Percentiles rank a stretch among this genome's conserved stretches.
Evolutionary conservation across 345 rosid species (phyloP).

Genomic region (Euphorbia pulcherrima): DNA sequence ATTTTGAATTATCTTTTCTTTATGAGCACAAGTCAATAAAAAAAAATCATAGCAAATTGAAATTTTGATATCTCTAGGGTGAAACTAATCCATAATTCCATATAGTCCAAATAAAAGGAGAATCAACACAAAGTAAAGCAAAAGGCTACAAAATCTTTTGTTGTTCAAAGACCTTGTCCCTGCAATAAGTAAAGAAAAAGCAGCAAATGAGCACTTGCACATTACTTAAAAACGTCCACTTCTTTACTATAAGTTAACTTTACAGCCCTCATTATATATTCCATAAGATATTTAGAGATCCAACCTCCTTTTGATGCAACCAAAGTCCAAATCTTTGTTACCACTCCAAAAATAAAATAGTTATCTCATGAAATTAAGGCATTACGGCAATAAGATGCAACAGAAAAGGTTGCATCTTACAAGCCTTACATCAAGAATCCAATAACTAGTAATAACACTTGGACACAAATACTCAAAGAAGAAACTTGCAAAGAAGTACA

Average conservation of each 20-base stretch:
- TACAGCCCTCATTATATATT: background rate
- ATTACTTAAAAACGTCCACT: background rate
- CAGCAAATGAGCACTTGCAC: background rate
- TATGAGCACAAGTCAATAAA: background rate
- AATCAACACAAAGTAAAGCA: background rate
- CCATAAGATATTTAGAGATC: background rate
- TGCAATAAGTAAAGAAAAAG: constrained; percentile 27
- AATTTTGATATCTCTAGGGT: background rate
- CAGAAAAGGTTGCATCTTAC: background rate
- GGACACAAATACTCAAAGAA: background rate
- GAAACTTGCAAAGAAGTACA: background rate
- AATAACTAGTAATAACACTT: background rate
- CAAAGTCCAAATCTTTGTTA: too few species aligned
- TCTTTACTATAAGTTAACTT: background rate
- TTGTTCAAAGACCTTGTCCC: constrained; percentile 87
- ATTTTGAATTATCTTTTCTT: background rate
- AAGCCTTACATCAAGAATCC: background rate
- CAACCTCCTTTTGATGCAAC: too few species aligned
- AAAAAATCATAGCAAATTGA: background rate
- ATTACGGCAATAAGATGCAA: background rate
- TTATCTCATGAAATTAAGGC: background rate
- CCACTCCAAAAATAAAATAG: background rate
- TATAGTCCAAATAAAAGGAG: background rate
- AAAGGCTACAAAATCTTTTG: constrained; percentile 85
- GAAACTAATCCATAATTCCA: too few species aligned